Evolutionary conservation across 495 filamentous ascomycete genomes (phyloP), one percentile per base, ranked within the genome.

Genomic region (Podospora pseudopauciseta): DNA sequence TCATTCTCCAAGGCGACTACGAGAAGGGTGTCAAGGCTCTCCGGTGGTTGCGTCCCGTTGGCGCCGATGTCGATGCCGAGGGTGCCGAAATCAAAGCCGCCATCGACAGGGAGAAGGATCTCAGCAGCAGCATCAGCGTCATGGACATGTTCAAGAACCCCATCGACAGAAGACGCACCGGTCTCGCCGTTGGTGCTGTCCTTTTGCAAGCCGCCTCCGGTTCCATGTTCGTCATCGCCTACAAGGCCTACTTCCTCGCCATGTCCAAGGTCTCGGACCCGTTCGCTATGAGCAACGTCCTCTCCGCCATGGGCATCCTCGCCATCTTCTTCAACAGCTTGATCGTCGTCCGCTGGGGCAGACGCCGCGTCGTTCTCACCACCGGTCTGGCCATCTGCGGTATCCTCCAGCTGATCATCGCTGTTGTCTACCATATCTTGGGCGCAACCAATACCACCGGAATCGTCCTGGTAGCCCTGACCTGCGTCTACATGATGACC

Each of bases 161-260:
- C 13, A 73, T 86, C 60, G 84, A 87, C 72, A 74, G 82, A 18
- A 82, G 84, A 20, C 76, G 84, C n/a, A 86, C 82, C 3, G 72
- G 80, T 26, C 66, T 86, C 18, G 79, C 82, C 5, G 80, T 88
- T 54, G 79, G 78, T 19, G 83, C 81, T 19, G 76, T 89, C 20
- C 81, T 78, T 5, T 80, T 83, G 5, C 86, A 88, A 67, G 86
- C 86, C 18, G 86, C 86, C 1, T 85, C 82, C 0, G 87, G 87
- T 2, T 80, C 83, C 26, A 89, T 88, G 85, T 89, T 83, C 72
- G 84, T 88, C 75, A 88, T 89, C 63, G 79, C 85, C 0, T 89
- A 88, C 71, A 85, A 85, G 62, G 87, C 87, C 1, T 89, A 89
- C 73, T 89, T 89, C 79, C 87, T 89, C 74, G 80, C 84, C 69